Conservation (phyloP, 192 early-diverging fungal genomes). For the Coemansia sp. region DNA sequence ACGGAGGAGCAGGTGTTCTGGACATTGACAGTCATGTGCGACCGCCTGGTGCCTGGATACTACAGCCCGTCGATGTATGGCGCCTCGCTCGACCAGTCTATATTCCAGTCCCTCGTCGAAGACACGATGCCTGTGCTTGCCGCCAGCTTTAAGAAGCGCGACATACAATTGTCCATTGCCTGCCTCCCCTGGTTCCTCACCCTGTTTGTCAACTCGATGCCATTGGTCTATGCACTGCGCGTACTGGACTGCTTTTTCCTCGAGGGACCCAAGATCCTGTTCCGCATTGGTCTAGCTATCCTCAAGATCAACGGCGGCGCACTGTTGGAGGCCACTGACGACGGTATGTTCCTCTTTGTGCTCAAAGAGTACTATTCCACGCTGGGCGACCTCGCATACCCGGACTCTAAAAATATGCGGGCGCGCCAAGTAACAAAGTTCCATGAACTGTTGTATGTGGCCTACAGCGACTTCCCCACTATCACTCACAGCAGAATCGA, state of each 20-base stretch:
- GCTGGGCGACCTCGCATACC: constrained; percentile 75
- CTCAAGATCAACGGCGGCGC: constrained; percentile 89
- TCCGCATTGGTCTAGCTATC: constrained; percentile 89
- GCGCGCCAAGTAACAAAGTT: constrained; percentile 72
- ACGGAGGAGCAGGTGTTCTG: constrained; percentile 98
- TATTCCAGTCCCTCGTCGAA: constrained; percentile 86
- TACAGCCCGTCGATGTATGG: constrained; percentile 99
- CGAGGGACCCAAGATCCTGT: constrained; percentile 95
- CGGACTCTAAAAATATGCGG: constrained; percentile 56
- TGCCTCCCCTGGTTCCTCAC: constrained; percentile 98
- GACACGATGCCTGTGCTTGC: constrained; percentile 90
- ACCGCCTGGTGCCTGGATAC: constrained; percentile 90
- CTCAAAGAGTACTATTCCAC: constrained; percentile 85
- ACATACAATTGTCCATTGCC: constrained; percentile 95
- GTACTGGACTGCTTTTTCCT: constrained; percentile 97
- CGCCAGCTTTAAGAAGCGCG: constrained; percentile 77
- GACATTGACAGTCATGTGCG: constrained; percentile 86
- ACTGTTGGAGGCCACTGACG: constrained; percentile 65
- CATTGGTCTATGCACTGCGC: constrained; percentile 81
- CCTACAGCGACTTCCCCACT: constrained; percentile 86
- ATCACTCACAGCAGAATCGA: constrained; percentile 74
- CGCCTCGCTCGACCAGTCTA: constrained; percentile 91
- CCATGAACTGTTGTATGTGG: constrained; percentile 86
- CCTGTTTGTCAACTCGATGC: constrained; percentile 95
- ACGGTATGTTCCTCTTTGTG: constrained; percentile 77